Evolutionary conservation across 345 rosid species (phyloP).

Genomic region (Ceriops tagal): DNA sequence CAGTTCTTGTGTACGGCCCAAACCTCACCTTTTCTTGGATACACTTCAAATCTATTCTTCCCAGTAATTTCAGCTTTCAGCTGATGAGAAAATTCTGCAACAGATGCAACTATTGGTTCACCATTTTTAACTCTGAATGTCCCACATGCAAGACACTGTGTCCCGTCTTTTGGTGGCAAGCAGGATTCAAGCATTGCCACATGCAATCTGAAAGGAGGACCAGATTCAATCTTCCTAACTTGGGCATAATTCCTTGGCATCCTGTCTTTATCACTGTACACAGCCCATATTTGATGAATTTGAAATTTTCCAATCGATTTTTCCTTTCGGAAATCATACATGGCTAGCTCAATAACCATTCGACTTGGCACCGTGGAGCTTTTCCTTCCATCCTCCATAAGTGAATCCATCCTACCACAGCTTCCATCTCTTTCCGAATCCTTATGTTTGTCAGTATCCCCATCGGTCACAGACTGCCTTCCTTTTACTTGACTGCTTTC

Average conservation of each 20-base stretch:
- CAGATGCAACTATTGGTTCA: slow-evolving; percentile 22
- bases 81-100: slow-evolving; percentile 44
- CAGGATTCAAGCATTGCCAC: slow-evolving; percentile 42
- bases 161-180: slow-evolving; percentile 12
- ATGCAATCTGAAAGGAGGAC: slow-evolving; percentile 36
- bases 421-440: slow-evolving; percentile 25
- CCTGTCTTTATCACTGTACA: slow-evolving; percentile 31
- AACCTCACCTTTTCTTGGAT: slow-evolving; percentile 48
- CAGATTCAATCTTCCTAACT: slow-evolving; percentile 37
- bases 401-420: slow-evolving; percentile 20
- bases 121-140: slow-evolving; percentile 35
- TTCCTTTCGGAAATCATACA: slow-evolving; percentile 34
- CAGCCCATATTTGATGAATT: slow-evolving; percentile 50
- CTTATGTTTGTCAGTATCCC: slow-evolving; percentile 14
- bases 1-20: slow-evolving; percentile 54
- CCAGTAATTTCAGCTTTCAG: slow-evolving; percentile 23
- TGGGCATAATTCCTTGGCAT: slow-evolving; percentile 48
- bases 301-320: slow-evolving; percentile 40
- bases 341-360: slow-evolving; percentile 19
- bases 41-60: slow-evolving; percentile 27
- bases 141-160: slow-evolving; percentile 40
- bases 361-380: neutral
- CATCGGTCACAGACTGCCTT: slow-evolving; percentile 3
- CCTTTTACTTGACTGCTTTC: slow-evolving; percentile 12
- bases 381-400: neutral